Evolutionary conservation across 2,329 filamentous ascomycete species (phyloP).

Genomic region (Colletotrichum lupini): DNA sequence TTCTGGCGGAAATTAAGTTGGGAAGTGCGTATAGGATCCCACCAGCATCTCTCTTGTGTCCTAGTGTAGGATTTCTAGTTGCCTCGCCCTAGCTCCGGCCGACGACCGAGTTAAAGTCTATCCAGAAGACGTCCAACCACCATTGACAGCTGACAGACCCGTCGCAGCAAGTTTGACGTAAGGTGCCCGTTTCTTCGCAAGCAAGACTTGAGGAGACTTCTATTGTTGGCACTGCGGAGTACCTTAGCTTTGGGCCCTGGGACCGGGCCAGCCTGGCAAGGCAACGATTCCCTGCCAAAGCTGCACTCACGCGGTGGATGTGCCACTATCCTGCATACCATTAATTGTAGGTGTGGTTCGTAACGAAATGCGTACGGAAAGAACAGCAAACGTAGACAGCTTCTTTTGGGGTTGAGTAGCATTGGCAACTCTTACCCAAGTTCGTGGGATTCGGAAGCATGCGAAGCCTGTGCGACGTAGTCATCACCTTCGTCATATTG

Average conservation of each 20-base stretch:
- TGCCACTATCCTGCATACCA: slow-evolving; percentile 21
- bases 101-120: slow-evolving; percentile 21
- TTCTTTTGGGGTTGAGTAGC: neutral
- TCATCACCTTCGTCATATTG: neutral
- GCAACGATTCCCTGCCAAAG: slow-evolving; percentile 24
- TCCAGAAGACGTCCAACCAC: slow-evolving; percentile 10
- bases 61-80: neutral
- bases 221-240: slow-evolving; percentile 34
- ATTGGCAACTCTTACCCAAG: neutral
- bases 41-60: neutral
- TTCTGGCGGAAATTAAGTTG: slow-evolving; percentile 9
- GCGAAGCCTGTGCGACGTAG: neutral
- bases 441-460: neutral
- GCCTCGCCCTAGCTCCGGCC: slow-evolving; percentile 8
- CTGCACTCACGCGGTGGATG: slow-evolving; percentile 1
- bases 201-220: slow-evolving; percentile 13
- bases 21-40: slow-evolving; percentile 11
- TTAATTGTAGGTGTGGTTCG: slow-evolving; percentile 9
- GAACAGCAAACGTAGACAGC: neutral
- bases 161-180: slow-evolving; percentile 13
- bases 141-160: neutral
- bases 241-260: slow-evolving; percentile 10
- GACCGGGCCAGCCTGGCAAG: slow-evolving; percentile 29
- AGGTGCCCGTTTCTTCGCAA: neutral
- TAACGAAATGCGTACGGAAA: slow-evolving; percentile 6